Conservation (phyloP, 148 eudicot species). For the Dianthus caryophyllus region DNA sequence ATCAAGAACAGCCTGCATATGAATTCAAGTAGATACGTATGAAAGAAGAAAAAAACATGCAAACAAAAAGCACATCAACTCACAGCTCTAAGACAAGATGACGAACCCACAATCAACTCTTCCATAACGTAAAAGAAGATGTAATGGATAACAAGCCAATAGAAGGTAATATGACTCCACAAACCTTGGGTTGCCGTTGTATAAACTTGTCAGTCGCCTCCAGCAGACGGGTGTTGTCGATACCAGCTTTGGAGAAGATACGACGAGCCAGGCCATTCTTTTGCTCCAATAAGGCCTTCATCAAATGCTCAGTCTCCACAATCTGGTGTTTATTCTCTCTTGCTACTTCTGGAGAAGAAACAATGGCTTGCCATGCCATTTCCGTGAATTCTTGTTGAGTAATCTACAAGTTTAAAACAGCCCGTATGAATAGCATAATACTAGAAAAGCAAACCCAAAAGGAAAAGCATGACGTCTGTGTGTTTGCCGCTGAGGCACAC, state of each 20-base stretch:
- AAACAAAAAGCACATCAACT: not conserved
- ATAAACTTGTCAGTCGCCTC: slow-evolving; percentile 90
- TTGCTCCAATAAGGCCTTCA: slow-evolving; percentile 93
- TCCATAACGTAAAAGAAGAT: not conserved
- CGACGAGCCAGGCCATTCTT: slow-evolving; percentile 97
- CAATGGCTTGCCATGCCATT: slow-evolving; percentile 98
- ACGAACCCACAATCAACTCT: not conserved
- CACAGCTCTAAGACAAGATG: not conserved
- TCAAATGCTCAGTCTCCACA: slow-evolving; percentile 90
- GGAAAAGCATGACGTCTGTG: not conserved
- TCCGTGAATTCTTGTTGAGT: slow-evolving; percentile 88
- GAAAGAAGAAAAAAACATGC: not conserved
- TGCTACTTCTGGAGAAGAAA: slow-evolving; percentile 85
- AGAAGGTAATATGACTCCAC: slow-evolving; percentile 1
- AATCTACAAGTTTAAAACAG: slow-evolving; percentile 46
- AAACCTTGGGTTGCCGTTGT: slow-evolving; percentile 89
- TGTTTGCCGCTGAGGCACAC: not conserved
- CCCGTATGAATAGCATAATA: not conserved
- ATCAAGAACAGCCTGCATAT: too few species aligned
- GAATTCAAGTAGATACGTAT: too few species aligned
- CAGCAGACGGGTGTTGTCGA: slow-evolving; percentile 84
- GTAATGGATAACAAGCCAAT: not conserved
- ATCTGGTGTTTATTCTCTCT: slow-evolving; percentile 95
- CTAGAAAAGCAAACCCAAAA: not conserved
- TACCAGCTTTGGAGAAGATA: slow-evolving; percentile 85